Conservation (phyloP, 2,329 filamentous ascomycete genomes). For the Phyllosticta paracitricarpa region DNA sequence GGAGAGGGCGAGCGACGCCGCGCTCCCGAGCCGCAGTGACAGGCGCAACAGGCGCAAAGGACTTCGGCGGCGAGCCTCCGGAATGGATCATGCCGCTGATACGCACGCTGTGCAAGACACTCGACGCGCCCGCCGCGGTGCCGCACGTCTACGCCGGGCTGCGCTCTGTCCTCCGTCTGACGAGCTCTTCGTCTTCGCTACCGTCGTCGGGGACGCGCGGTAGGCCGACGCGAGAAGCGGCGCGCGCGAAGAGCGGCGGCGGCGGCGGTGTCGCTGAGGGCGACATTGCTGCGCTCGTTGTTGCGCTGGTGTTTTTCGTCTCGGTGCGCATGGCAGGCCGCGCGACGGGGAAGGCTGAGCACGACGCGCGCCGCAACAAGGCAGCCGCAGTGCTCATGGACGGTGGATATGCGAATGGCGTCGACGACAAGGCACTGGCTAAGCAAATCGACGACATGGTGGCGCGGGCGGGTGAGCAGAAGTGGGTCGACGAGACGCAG, state of each 20-base stretch:
- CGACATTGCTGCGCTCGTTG: conserved; percentile 46
- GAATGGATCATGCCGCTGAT: conserved; percentile 61
- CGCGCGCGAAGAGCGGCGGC: not conserved
- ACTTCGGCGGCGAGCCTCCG: conserved; percentile 13
- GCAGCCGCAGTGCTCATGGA: not conserved
- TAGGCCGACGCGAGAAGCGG: conserved; percentile 36
- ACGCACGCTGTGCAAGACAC: conserved; percentile 52
- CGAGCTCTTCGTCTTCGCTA: not conserved
- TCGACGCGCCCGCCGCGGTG: conserved; percentile 51
- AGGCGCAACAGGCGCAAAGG: not conserved
- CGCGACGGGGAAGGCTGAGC: conserved; percentile 1
- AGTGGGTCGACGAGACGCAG: conserved; percentile 13
- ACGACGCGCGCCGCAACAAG: not conserved
- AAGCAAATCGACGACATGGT: conserved; percentile 27
- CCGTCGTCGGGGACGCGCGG: conserved; percentile 28
- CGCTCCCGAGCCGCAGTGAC: conserved; percentile 15
- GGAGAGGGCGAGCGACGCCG: conserved; percentile 16
- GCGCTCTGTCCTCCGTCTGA: conserved; percentile 40
- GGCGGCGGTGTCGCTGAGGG: not conserved
- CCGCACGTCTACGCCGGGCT: conserved; percentile 68
- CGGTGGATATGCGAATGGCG: not conserved
- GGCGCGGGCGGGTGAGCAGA: not conserved
- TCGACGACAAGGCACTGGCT: conserved; percentile 23
- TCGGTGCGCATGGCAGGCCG: conserved; percentile 37
- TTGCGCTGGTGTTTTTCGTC: conserved; percentile 52